Conservation (phyloP, 108 stramenopile species). For the Skeletonema marinoi region DNA sequence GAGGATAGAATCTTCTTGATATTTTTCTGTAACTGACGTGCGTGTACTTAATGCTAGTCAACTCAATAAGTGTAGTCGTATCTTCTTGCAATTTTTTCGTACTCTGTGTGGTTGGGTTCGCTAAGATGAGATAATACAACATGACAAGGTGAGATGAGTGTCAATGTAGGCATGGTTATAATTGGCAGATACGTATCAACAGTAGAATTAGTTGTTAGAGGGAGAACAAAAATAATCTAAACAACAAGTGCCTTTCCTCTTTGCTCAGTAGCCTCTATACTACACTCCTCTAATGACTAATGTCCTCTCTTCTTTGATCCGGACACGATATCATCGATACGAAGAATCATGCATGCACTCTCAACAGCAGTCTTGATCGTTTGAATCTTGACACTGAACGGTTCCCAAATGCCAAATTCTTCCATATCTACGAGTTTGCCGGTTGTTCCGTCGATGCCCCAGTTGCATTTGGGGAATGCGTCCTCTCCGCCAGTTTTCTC, state of each 20-base stretch:
- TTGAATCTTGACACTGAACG: conserved; percentile 99
- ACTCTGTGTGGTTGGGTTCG: background rate
- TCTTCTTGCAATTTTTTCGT: no score
- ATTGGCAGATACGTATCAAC: background rate
- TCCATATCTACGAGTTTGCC: conserved; percentile 97
- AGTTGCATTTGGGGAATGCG: conserved; percentile 66
- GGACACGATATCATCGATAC: conserved; percentile 99
- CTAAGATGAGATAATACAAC: background rate
- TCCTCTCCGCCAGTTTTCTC: conserved; percentile 43
- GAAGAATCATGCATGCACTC: conserved; percentile 95
- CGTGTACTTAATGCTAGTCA: background rate
- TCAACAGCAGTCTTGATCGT: conserved; percentile 99
- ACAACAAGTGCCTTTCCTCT: background rate
- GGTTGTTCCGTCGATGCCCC: conserved; percentile 96
- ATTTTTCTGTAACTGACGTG: background rate
- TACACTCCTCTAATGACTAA: conserved; percentile 10
- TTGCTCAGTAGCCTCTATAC: background rate
- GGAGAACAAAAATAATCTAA: background rate
- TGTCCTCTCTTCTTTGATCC: conserved; percentile 87
- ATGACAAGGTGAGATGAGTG: background rate
- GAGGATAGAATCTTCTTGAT: conserved; percentile 4
- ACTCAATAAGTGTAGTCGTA: no score
- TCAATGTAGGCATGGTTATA: no score
- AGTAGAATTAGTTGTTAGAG: background rate
- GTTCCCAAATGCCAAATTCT: conserved; percentile 98